A percentile compares a stretch with the other conserved stretches of the same genome.
phyloP scores from a whole-genome alignment of 108 stramenopile genomes.

The Pseudonitzschia pungens region DNA sequence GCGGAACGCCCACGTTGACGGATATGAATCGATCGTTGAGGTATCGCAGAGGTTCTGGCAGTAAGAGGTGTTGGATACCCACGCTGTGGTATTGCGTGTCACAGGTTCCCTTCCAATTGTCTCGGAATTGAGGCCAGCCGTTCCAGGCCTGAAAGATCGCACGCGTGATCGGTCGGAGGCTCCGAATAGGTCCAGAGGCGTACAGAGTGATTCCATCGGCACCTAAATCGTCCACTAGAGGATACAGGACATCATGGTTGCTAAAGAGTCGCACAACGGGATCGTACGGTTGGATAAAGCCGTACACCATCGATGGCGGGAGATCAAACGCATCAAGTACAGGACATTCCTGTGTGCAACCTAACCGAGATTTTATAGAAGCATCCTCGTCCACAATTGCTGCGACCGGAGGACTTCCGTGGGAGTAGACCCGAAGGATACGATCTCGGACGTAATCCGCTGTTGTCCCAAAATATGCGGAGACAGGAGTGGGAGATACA shows the following conservation, averaged over 20 bases:
- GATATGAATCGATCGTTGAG: slow-evolving; percentile 73
- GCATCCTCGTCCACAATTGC: slow-evolving; percentile 9
- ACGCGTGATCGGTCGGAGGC: slow-evolving; percentile 66
- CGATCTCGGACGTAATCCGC: slow-evolving; percentile 49
- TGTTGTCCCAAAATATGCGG: slow-evolving; percentile 7
- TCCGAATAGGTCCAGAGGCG: slow-evolving; percentile 63
- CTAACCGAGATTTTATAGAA: neutral
- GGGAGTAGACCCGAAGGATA: slow-evolving; percentile 65
- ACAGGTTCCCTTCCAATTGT: slow-evolving; percentile 42
- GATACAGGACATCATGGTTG: slow-evolving; percentile 72
- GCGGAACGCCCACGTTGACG: slow-evolving; percentile 69
- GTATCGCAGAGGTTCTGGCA: slow-evolving; percentile 75
- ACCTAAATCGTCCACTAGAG: slow-evolving; percentile 83
- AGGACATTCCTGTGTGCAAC: slow-evolving; percentile 37
- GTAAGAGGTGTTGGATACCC: slow-evolving; percentile 65
- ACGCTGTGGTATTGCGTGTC: slow-evolving; percentile 56
- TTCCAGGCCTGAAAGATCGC: slow-evolving; percentile 72
- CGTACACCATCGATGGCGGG: slow-evolving; percentile 56
- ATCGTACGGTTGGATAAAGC: slow-evolving; percentile 84
- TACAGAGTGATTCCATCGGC: slow-evolving; percentile 70
- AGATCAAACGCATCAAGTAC: slow-evolving; percentile 62
- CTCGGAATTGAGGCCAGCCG: slow-evolving; percentile 81
- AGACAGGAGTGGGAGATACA: neutral
- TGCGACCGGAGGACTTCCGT: slow-evolving; percentile 71
- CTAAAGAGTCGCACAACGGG: slow-evolving; percentile 74